Conservation (phyloP, 2,329 filamentous ascomycete species). For the Diaporthe humulicola region DNA sequence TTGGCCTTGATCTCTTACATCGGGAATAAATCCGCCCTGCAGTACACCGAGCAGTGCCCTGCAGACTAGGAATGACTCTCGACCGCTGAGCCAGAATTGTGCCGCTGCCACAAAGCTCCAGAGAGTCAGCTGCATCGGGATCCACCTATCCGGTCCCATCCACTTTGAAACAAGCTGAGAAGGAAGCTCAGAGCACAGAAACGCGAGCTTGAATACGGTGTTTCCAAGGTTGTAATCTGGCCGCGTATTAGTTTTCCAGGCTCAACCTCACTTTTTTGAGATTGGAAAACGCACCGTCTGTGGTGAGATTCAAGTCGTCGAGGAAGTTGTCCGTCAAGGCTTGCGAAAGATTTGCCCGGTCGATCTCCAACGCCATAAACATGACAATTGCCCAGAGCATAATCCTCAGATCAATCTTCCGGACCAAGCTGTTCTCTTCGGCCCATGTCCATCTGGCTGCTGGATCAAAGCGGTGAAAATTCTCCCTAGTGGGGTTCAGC, state of each 20-base stretch:
- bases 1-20: constrained; percentile 47
- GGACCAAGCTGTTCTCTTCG: constrained; percentile 53
- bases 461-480: constrained; percentile 62
- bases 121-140: constrained; percentile 68
- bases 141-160: constrained; percentile 71
- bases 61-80: constrained; percentile 54
- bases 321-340: constrained; percentile 64
- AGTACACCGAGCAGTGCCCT: constrained; percentile 56
- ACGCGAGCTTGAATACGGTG: constrained; percentile 62
- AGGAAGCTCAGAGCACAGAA: constrained; percentile 70
- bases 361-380: constrained; percentile 65
- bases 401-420: constrained; percentile 57
- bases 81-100: constrained; percentile 58
- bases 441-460: constrained; percentile 57
- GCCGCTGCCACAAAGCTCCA: constrained; percentile 67
- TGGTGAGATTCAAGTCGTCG: constrained; percentile 56
- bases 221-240: constrained; percentile 62
- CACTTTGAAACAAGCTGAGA: constrained; percentile 72
- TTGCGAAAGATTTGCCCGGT: constrained; percentile 61
- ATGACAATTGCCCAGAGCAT: constrained; percentile 63
- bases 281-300: constrained; percentile 53
- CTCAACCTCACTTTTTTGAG: too few relatives aligned
- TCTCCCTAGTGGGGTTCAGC: constrained; percentile 49
- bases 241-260: not conserved
- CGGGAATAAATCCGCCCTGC: constrained; percentile 62